Evolutionary conservation across 1,284 basidiomycete genomes (phyloP).

Genomic region (Naganishia sp.): DNA sequence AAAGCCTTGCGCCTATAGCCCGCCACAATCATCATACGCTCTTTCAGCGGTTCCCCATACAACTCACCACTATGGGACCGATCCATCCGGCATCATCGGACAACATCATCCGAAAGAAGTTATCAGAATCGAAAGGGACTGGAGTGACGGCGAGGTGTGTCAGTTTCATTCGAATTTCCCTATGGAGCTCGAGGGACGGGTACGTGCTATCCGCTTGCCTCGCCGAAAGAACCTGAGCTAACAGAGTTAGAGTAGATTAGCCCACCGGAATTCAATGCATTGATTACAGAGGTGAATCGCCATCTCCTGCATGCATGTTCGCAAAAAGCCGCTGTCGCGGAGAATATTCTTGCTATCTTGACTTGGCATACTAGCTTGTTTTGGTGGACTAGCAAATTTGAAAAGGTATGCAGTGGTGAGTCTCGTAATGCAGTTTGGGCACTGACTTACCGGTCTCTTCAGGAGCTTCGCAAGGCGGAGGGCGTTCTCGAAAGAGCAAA

Average conservation of each 20-base stretch:
- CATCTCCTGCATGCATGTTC: slow-evolving; percentile 53
- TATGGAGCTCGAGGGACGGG: slow-evolving; percentile 55
- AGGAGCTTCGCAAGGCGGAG: slow-evolving; percentile 40
- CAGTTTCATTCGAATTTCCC: slow-evolving; percentile 56
- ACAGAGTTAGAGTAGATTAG: slow-evolving; percentile 42
- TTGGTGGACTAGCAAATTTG: slow-evolving; percentile 53
- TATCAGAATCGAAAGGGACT: slow-evolving; percentile 56
- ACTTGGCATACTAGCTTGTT: slow-evolving; percentile 54
- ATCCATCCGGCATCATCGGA: slow-evolving; percentile 45
- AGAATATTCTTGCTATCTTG: slow-evolving; percentile 54
- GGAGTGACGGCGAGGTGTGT: slow-evolving; percentile 52
- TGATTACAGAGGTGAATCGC: slow-evolving; percentile 53
- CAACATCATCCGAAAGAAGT: slow-evolving; percentile 52
- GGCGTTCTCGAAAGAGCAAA: slow-evolving; percentile 51
- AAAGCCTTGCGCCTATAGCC: slow-evolving; percentile 1
- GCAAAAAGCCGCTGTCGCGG: slow-evolving; percentile 49
- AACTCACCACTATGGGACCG: slow-evolving; percentile 39
- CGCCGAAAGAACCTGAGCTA: not conserved
- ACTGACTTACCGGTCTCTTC: not conserved
- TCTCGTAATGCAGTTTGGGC: not conserved
- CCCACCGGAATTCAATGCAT: slow-evolving; percentile 47
- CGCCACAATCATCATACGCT: slow-evolving; percentile 32
- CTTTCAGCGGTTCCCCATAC: slow-evolving; percentile 26
- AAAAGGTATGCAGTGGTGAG: slow-evolving; percentile 46
- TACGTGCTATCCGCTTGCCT: slow-evolving; percentile 35